Evolutionary conservation across 805 yeast species (phyloP).

Genomic region (Candida lessepsii): DNA sequence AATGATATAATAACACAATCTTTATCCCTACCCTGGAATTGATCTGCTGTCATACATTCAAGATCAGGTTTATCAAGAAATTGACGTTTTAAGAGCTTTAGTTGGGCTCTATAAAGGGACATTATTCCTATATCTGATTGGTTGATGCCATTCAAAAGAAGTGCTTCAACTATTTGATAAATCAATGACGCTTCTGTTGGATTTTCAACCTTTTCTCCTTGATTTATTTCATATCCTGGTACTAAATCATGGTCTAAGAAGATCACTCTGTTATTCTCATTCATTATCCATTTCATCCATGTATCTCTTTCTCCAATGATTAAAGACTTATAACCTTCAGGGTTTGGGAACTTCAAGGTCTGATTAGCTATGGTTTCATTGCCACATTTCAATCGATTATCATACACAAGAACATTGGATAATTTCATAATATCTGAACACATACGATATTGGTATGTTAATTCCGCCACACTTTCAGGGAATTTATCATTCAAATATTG

Average conservation of each 20-base stretch:
- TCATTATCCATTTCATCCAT: conserved; percentile 62
- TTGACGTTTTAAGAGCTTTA: conserved; percentile 33
- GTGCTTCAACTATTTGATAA: conserved; percentile 56
- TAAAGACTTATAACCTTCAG: conserved; percentile 17
- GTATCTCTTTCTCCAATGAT: conserved; percentile 13
- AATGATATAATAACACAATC: conserved; percentile 86
- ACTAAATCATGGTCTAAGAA: conserved; percentile 78
- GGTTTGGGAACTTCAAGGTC: conserved; percentile 47
- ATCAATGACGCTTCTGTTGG: conserved; percentile 68
- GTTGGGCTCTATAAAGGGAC: conserved; percentile 84
- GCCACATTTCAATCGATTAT: conserved; percentile 77
- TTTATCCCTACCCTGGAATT: conserved; percentile 94
- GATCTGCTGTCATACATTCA: conserved; percentile 90
- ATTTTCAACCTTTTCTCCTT: conserved; percentile 71
- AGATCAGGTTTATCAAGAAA: conserved; percentile 41
- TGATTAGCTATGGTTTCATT: conserved; percentile 60
- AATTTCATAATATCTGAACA: conserved; percentile 81
- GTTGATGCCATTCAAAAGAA: conserved; percentile 58
- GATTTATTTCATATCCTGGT: conserved; percentile 52
- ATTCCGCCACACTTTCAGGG: conserved; percentile 73
- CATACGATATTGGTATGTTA: conserved; percentile 90
- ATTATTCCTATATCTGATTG: conserved; percentile 74
- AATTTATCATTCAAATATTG: conserved; percentile 66
- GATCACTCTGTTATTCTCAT: conserved; percentile 58
- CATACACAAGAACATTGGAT: conserved; percentile 76